Evolutionary conservation across 1,139 yeast genomes (phyloP), one percentile per base, ranked within the genome.

Genomic region (Debaryomycetaceae sp.): DNA sequence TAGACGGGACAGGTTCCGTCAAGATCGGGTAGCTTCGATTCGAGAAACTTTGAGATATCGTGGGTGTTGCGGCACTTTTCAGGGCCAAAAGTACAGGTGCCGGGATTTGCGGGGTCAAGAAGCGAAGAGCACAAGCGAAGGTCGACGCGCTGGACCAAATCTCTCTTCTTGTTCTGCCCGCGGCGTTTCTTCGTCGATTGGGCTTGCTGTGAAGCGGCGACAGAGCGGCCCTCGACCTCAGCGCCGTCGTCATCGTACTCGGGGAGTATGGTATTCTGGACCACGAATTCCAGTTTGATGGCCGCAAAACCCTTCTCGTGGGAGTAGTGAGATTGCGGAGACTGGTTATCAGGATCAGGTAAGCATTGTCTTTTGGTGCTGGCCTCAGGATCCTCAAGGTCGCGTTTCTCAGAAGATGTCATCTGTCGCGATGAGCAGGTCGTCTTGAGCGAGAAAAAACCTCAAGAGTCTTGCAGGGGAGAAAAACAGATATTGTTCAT

Each of bases 141-240:
- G 5, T 63, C 65, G 37, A 80, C 95, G 16, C 56, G 63, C 51
- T 85, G 95, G 33, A 68, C 70, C 41, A 86, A 64, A 40, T 82
- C 90, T 43, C 98, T 67, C 39, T 75, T 74, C 53, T 90, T 87
- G 55, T 90, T 90, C 56, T 90, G 97, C 1, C 98, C 98, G 30
- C 87, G 63, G 34, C 57, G 52, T 24, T 36, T 36, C 27, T 59
- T 54, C 34, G 67, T 68, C 30, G 47, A 48, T 13, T 46, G 46
- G 24, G 41, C 46, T 15, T 40, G 40, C 29, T 31, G 40, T 27
- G 53, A 58, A 39, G 62, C 62, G n/a, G n/a, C n/a, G 12, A 45
- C 49, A 13, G 37, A 51, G 33, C 64, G 50, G 16, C 67, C 68
- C 23, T 59, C 67, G 35, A 62, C 73, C 7, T 68, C 72, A 28